A percentile compares a stretch with the other conserved stretches of the same genome.
Conservation (phyloP, 305 asterid genomes). For the Fraxinus sp. region DNA sequence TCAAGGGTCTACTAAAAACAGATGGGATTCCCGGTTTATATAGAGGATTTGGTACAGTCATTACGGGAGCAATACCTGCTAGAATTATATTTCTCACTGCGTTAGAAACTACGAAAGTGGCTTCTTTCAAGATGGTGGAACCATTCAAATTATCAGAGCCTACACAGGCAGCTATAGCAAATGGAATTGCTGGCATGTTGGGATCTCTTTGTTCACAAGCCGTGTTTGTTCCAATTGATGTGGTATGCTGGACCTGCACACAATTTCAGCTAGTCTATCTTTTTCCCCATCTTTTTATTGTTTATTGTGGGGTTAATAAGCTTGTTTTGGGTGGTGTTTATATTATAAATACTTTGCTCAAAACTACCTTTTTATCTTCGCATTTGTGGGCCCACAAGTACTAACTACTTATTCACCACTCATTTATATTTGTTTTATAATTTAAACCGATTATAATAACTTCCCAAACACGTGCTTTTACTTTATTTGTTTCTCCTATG, state of each 20-base stretch:
- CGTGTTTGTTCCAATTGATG: constrained; percentile 87
- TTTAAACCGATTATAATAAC: background rate
- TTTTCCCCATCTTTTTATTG: constrained; percentile 1
- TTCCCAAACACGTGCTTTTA: background rate
- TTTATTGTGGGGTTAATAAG: background rate
- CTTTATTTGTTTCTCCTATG: background rate
- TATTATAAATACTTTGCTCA: background rate
- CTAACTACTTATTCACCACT: background rate
- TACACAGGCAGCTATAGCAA: constrained; percentile 88
- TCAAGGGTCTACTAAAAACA: constrained; percentile 64
- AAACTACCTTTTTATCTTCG: background rate
- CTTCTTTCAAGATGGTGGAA: constrained; percentile 70
- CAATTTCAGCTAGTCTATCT: constrained; percentile 3
- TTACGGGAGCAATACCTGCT: constrained; percentile 95
- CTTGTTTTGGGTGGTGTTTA: background rate
- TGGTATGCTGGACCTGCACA: constrained; percentile 54
- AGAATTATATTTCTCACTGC: constrained; percentile 92
- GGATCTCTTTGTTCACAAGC: constrained; percentile 91
- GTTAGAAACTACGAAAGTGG: constrained; percentile 80
- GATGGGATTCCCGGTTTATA: constrained; percentile 91
- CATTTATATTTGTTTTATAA: background rate
- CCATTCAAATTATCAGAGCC: constrained; percentile 84
- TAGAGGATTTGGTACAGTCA: constrained; percentile 89
- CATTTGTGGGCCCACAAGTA: background rate
- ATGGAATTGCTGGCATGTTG: constrained; percentile 92